These are phyloP conservation scores for Aspergillus sp. DNA, from an alignment of 2,329 filamentous ascomycete species.

Conservation along the genomic window DNA sequence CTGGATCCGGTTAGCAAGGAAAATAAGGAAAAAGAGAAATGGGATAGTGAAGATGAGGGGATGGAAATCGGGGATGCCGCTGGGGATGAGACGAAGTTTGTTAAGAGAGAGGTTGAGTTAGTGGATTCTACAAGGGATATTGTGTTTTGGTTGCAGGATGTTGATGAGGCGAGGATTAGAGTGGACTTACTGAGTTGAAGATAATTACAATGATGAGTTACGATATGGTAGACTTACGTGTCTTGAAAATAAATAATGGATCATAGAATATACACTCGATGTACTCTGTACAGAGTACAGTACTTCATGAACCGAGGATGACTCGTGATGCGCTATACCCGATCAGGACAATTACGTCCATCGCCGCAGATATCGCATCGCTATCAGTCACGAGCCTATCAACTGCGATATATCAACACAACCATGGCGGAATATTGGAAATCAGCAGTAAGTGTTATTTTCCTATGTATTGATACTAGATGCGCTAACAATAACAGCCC, in stretches of 20 bases:
- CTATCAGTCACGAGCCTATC: neutral
- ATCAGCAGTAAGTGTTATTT: slow-evolving; percentile 57
- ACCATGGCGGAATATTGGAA: slow-evolving; percentile 98
- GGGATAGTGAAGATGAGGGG: slow-evolving; percentile 41
- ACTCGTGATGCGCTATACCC: neutral
- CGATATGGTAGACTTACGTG: neutral
- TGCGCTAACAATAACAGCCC: slow-evolving; percentile 45
- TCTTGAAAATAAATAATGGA: neutral
- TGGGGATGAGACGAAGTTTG: slow-evolving; percentile 45
- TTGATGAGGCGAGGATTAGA: slow-evolving; percentile 61
- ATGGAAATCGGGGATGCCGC: slow-evolving; percentile 12
- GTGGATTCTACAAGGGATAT: slow-evolving; percentile 72
- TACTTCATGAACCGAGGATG: neutral
- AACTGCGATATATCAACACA: neutral
- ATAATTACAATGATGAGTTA: neutral
- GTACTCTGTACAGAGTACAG: neutral
- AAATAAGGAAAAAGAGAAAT: slow-evolving; percentile 50
- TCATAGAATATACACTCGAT: neutral
- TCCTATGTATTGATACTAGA: neutral
- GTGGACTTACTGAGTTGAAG: slow-evolving; percentile 47
- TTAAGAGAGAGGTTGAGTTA: slow-evolving; percentile 73
- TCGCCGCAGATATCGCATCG: neutral
- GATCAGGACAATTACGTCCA: neutral
- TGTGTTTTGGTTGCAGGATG: slow-evolving; percentile 71
- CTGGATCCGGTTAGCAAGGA: slow-evolving; percentile 70